Base-by-base conservation (phyloP, 306 rosid genomes). In the Cyclanthera cordifolia region DNA sequence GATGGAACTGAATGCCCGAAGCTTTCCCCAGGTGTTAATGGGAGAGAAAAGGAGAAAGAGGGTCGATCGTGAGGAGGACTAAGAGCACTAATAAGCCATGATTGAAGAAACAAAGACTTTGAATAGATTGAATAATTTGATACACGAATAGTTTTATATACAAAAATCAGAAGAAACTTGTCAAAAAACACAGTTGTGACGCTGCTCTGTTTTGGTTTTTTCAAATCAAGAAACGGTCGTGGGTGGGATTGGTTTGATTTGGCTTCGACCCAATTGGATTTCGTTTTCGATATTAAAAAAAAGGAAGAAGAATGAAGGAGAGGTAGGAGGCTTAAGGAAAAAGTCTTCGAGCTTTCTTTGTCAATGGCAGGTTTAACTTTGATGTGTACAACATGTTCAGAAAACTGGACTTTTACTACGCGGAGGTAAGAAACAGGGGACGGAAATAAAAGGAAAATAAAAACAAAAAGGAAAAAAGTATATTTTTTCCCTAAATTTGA, bases 1-100 rank as follows among this genome's bases (percentile, higher is more conserved):
- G 37, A 46, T 66, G 5, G 21, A 45, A 66, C 32, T 48, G 11
- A 68, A 48, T 2, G 45, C 16, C 53, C 75, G 45, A n/a, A n/a
- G n/a, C n/a, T n/a, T n/a, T n/a, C n/a, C n/a, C n/a, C n/a, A n/a
- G n/a, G 10, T 23, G 51, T 8, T 27, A 54, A 2, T 7, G 47
- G 19, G 16, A 25, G 20, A 21, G 53, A 43, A 48, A 52, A 8
- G 6, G 65, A 63, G 41, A 74, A 69, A 16, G 17, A 73, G 53
- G 73, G 28, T 52, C 9, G 52, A 86, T 86, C 89, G 85, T 82
- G 89, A 80, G 79, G 70, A 77, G 78, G 78, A 83, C 85, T 68
- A 74, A 70, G 51, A 79, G 91, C 84, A 84, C 87, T 77, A 82
- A 78, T 32, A 41, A 2, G 2, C 80, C 94, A 86, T 83, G 83